phyloP scores from a whole-genome alignment of 1,284 basidiomycete genomes.

The Melampsora americana region DNA sequence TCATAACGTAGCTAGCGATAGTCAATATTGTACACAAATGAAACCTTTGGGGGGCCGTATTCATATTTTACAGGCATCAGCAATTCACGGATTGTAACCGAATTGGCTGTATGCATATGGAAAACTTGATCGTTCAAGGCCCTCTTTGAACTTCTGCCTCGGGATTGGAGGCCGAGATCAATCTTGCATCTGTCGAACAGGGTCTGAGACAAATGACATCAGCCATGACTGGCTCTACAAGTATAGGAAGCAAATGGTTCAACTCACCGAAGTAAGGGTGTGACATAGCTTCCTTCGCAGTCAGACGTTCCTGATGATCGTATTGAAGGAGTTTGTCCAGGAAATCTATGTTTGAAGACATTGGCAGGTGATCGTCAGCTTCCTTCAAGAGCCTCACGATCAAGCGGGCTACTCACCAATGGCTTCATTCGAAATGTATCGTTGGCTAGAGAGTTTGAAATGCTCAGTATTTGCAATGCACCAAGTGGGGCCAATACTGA shows the following conservation, averaged over 20 bases:
- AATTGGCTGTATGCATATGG: no score
- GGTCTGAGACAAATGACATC: background rate
- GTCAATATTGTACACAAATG: no score
- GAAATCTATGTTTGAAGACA: slow-evolving; percentile 63
- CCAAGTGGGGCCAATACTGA: slow-evolving; percentile 5
- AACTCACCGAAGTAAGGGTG: slow-evolving; percentile 73
- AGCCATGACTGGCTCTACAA: background rate
- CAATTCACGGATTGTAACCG: no score
- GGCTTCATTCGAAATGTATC: slow-evolving; percentile 54
- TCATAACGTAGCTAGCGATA: no score
- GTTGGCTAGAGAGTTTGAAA: slow-evolving; percentile 49
- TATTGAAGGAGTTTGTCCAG: slow-evolving; percentile 92
- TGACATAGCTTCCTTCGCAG: slow-evolving; percentile 81
- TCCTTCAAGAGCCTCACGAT: slow-evolving; percentile 20
- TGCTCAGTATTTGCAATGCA: background rate
- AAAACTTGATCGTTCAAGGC: no score
- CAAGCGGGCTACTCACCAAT: slow-evolving; percentile 51
- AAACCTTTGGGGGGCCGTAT: no score
- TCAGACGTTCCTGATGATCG: slow-evolving; percentile 93
- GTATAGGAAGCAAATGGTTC: background rate
- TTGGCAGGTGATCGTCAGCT: background rate
- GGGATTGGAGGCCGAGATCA: slow-evolving; percentile 3
- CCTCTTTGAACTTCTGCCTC: slow-evolving; percentile 1
- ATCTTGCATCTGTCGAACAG: slow-evolving; percentile 37
- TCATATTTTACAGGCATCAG: no score